phyloP scores from a whole-genome alignment of 306 rosid genomes.

The Chamaecrista fasciculata region DNA sequence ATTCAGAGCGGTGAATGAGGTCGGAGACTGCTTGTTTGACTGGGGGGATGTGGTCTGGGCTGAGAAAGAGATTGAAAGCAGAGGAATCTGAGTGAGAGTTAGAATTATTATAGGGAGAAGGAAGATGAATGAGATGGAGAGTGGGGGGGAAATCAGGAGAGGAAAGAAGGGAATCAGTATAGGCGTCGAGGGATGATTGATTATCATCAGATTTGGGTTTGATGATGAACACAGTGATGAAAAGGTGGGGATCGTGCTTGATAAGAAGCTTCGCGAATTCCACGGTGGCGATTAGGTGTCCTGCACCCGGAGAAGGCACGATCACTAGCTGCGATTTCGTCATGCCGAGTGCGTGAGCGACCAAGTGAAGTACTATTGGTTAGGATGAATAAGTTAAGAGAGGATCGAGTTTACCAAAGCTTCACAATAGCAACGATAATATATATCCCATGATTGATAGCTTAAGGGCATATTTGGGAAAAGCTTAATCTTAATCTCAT shows the following conservation, averaged over 20 bases:
- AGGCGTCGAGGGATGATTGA: neutral
- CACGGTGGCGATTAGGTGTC: conserved; percentile 32
- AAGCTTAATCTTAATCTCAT: no score
- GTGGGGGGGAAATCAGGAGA: neutral
- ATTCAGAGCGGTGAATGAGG: neutral
- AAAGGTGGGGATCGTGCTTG: conserved; percentile 29
- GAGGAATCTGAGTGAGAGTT: neutral
- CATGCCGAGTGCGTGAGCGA: no score
- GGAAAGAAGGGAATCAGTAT: conserved; percentile 1
- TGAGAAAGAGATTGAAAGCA: neutral
- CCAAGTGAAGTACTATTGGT: no score
- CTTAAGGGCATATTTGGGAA: no score
- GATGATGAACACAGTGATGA: conserved; percentile 34
- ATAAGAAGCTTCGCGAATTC: conserved; percentile 46
- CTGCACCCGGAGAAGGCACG: conserved; percentile 30
- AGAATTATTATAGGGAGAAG: neutral
- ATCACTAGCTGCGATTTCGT: conserved; percentile 32
- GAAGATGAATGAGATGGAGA: no score
- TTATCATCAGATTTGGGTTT: neutral
- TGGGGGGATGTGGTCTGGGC: neutral
- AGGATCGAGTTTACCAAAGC: no score
- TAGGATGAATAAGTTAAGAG: no score
- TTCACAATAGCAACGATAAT: no score
- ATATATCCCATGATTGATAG: no score
- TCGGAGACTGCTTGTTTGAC: neutral